Base-by-base conservation (phyloP, 2,329 filamentous ascomycete genomes). In the Dothideomycetes sp. region DNA sequence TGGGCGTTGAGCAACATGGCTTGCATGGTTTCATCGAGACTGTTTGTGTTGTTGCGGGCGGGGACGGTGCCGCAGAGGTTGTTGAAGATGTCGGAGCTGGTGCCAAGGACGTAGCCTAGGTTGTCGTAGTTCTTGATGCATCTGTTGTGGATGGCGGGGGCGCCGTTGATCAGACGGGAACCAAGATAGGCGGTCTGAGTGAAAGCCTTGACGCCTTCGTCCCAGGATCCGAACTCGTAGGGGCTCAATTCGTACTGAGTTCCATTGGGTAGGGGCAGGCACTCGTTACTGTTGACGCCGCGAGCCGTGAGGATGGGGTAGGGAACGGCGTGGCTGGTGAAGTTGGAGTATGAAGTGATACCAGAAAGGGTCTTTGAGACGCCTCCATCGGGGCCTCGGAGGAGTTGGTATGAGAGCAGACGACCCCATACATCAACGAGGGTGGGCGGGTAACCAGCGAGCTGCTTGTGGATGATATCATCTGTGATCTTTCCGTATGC, bases 181-280 rank as follows among this genome's bases (percentile, higher is more conserved):
- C 75, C 79, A 18, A 80, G 65, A 53, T 76, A 82, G 41, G 65
- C 58, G 1, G 73, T 74, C 3, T 70, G 71, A 8, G 67, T 73
- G 52, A 82, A 83, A 25, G 75, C 77, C 31, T 62, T 66, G 6
- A 78, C 65, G 8, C 71, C 74, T 0, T 63, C 61, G 54, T 83
- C 79, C 62, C 71, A 82, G 13, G 69, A 71, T 46, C 80, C 80
- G 47, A 81, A 74, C 55, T 83, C 79, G 59, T 69, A 82, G 1
- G 80, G 76, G 45, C 67, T 70, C 57, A 82, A 76, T 51, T 83
- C 80, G 51, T 73, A 82, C 17, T 76, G 68, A 33, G 76, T 77
- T 11, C 73, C 71, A 57, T 80, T 79, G 15, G 46, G 22, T 2
- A 44, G 48, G 3, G 60, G 62, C 2, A 36, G 18, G 48, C 67